These are phyloP conservation scores for Microbotryomycetes sp. DNA, from an alignment of 1,284 basidiomycete genomes.

Conservation along the genomic window DNA sequence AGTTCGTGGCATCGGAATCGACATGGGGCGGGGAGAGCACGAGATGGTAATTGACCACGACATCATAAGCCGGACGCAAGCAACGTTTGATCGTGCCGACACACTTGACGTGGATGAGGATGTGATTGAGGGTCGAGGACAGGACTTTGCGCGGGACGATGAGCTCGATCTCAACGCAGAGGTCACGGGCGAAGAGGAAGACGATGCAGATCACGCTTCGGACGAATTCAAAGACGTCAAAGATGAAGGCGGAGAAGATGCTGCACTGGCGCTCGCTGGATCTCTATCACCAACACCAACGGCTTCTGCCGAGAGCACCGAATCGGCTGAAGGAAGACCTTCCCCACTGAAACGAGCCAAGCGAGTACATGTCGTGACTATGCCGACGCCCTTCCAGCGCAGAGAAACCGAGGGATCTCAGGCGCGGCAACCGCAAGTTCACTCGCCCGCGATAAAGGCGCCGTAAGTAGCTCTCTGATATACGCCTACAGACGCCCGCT, in stretches of 20 bases:
- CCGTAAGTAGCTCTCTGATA: no score
- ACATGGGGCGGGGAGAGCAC: constrained; percentile 5
- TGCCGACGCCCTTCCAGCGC: not conserved
- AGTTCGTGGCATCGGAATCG: constrained; percentile 29
- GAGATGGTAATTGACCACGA: not conserved
- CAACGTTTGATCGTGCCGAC: not conserved
- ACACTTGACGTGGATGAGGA: not conserved
- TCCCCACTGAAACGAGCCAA: not conserved
- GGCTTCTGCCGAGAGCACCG: not conserved
- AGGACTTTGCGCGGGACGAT: constrained; percentile 13
- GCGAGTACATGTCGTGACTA: not conserved
- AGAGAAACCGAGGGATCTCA: not conserved
- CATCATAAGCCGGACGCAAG: not conserved
- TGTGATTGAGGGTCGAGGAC: constrained; percentile 2
- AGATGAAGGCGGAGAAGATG: not conserved
- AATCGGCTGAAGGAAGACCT: not conserved
- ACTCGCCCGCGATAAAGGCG: no score
- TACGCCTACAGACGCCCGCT: not conserved
- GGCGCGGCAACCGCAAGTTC: no score
- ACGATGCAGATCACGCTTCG: not conserved
- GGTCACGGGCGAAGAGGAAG: constrained; percentile 33
- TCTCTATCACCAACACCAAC: not conserved
- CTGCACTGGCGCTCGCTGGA: not conserved
- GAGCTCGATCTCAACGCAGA: constrained; percentile 38
- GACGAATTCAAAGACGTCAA: not conserved